Base-by-base conservation (phyloP, 2,329 filamentous ascomycete species). In the Apiospora sp. region DNA sequence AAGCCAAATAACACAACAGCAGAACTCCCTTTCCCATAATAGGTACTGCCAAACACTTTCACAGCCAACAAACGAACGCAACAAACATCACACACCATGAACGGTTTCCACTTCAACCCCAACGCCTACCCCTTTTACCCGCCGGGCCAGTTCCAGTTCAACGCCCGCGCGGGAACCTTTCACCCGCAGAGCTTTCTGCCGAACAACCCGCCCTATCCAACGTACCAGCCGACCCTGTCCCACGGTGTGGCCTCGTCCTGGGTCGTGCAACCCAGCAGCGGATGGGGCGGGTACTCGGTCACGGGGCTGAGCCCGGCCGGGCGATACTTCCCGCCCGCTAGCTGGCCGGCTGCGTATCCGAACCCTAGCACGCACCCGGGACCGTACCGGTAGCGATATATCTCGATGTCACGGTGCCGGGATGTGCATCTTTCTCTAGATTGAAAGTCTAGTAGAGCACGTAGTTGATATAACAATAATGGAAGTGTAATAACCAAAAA, bases 131-230 rank as follows among this genome's bases (percentile, higher is more conserved):
- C n/a, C 22, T n/a, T 24, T 6, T 24, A 58, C 30, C 19, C 58
- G n/a, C 49, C n/a, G 0, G n/a, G n/a, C 13, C 34, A 41, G 58
- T 64, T n/a, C 58, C 58, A 64, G 22, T 13, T 64, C 34, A 64
- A 64, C 58, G 19, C 58, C 58, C 4, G 4, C 30, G 58, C 58
- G 34, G 10, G 19, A 8, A 41, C 34, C 4, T 64, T 64, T 19
- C 41, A 64, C 58, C 58, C 58, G 22, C 58, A 64, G 58, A 64
- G 10, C 30, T 41, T 41, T 34, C 34, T 64, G 30, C 58, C 58
- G 58, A 10, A 19, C 22, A 64, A 41, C 19, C 7, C 58, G 19
- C 58, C 58, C 16, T 64, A 13, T 10, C 13, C 10, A 19, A 64
- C 58, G 3, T 41, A 64, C 19, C 34, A 64, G 34, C 34, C 30